Evolutionary conservation across 192 early-diverging fungal genomes (phyloP).

Genomic region (Jimgerdemannia lactiflua): DNA sequence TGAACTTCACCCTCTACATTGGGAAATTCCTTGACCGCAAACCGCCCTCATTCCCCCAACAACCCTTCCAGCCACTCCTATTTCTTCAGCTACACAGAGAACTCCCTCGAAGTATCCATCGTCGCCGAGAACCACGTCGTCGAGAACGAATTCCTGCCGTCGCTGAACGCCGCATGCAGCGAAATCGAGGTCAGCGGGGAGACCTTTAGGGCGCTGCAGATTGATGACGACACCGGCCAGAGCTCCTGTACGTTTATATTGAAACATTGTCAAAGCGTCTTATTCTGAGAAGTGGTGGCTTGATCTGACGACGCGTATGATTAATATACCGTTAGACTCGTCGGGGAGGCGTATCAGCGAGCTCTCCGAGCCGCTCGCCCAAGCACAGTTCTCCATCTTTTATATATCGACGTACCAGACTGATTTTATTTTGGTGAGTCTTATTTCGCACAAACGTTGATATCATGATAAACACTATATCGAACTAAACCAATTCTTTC

Average conservation of each 20-base stretch:
- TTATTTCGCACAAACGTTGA: not conserved
- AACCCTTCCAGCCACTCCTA: not conserved
- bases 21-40: too few species aligned
- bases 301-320: not conserved
- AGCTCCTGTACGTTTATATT: constrained; percentile 20
- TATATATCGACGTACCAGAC: constrained; percentile 76
- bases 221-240: constrained; percentile 56
- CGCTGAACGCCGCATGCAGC: constrained; percentile 23
- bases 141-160: constrained; percentile 51
- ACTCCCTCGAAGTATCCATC: constrained; percentile 64
- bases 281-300: not conserved
- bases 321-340: constrained; percentile 10
- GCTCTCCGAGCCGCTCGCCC: constrained; percentile 51
- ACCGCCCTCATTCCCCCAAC: not conserved
- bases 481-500: too few species aligned
- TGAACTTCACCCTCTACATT: too few species aligned
- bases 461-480: not conserved
- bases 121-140: constrained; percentile 56
- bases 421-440: constrained; percentile 65
- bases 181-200: constrained; percentile 52
- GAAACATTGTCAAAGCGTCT: not conserved
- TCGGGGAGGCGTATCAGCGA: constrained; percentile 56
- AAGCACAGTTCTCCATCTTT: constrained; percentile 66
- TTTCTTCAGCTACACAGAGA: constrained; percentile 71
- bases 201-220: constrained; percentile 61